Percentiles rank a stretch among this genome's conserved stretches.
These are phyloP conservation scores for Leonotis leonurus DNA, from an alignment of 257 asterid genomes.

Conservation along the genomic window DNA sequence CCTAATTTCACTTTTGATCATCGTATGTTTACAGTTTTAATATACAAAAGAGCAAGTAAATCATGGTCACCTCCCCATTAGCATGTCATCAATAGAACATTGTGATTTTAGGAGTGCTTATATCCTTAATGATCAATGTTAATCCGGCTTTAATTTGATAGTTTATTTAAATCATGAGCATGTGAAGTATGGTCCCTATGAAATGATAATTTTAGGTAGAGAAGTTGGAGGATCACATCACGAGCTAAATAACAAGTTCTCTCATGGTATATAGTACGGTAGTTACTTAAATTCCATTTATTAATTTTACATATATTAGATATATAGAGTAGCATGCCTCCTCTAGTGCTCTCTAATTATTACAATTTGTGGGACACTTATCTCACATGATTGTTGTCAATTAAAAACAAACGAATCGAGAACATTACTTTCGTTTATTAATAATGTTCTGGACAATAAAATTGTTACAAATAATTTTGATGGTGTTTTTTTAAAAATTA, in stretches of 20 bases:
- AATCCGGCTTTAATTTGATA: constrained; percentile 1
- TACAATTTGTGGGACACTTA: constrained; percentile 8
- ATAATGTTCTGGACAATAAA: too few species aligned
- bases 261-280: neutral
- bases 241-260: neutral
- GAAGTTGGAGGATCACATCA: constrained; percentile 25
- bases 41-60: neutral
- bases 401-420: too few species aligned
- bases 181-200: constrained; percentile 27
- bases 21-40: neutral
- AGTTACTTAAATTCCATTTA: neutral
- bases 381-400: neutral
- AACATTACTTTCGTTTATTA: too few species aligned
- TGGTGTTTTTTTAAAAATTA: neutral
- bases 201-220: constrained; percentile 20
- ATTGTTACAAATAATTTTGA: neutral
- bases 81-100: neutral
- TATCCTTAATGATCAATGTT: neutral
- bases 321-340: constrained; percentile 1
- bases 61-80: constrained; percentile 1
- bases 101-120: neutral
- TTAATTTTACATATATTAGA: too few species aligned
- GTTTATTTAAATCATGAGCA: constrained; percentile 4
- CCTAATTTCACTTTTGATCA: too few species aligned
- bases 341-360: constrained; percentile 14